phyloP scores from a whole-genome alignment of 163 green algal genomes.

The Scenedesmus sp. region DNA sequence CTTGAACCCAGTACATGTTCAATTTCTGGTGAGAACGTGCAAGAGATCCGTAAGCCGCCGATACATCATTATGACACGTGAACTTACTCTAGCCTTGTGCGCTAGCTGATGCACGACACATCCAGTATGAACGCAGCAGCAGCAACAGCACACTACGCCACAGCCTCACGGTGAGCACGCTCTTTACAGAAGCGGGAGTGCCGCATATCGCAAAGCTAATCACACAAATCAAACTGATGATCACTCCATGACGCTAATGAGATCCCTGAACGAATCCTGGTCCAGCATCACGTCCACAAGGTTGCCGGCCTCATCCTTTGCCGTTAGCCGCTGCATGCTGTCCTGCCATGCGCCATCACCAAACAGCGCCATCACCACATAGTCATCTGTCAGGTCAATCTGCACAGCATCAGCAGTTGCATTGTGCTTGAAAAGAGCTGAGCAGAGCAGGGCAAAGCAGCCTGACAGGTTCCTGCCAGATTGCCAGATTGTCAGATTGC shows the following conservation, averaged over 20 bases:
- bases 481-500: no score
- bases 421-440: no score
- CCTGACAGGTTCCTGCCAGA: no score
- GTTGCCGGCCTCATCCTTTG: slow-evolving; percentile 49
- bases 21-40: no score
- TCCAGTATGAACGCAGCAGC: no score
- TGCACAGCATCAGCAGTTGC: slow-evolving; percentile 36
- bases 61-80: no score
- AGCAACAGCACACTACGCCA: no score
- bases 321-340: slow-evolving; percentile 53
- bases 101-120: no score
- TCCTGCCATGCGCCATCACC: slow-evolving; percentile 67
- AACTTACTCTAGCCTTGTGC: no score
- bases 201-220: background rate
- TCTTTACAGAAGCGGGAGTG: background rate
- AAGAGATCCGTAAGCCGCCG: no score
- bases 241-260: slow-evolving; percentile 62
- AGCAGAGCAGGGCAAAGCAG: no score
- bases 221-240: background rate
- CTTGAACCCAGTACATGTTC: background rate
- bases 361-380: slow-evolving; percentile 75
- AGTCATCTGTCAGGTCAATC: slow-evolving; percentile 79
- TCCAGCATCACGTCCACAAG: slow-evolving; percentile 58
- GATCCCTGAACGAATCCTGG: slow-evolving; percentile 63
- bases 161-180: no score